Conservation (phyloP, 1,284 basidiomycete species). For the Anthracocystis setariae region DNA sequence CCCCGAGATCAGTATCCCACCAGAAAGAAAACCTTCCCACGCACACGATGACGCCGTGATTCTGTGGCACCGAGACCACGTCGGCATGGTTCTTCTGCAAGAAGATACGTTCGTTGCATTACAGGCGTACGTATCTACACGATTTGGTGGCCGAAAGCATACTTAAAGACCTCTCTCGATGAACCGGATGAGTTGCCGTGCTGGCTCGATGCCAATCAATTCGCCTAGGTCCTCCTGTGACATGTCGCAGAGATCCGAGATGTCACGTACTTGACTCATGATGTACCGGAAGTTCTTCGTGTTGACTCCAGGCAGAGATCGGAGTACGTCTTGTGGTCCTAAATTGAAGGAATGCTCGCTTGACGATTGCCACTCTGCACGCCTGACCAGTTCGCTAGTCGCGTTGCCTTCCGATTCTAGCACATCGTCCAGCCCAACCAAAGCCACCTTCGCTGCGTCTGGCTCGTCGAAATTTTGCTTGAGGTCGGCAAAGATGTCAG, state of each 20-base stretch:
- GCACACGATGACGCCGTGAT: too few relatives aligned
- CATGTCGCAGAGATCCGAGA: constrained; percentile 81
- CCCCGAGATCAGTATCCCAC: too few relatives aligned
- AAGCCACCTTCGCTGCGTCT: constrained; percentile 82
- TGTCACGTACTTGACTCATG: constrained; percentile 80
- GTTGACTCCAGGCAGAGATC: constrained; percentile 75
- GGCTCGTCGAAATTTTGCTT: constrained; percentile 87
- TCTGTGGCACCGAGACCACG: too few relatives aligned
- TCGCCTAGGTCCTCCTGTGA: constrained; percentile 75
- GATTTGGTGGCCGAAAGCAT: neutral
- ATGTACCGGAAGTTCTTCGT: constrained; percentile 87
- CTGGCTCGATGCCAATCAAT: constrained; percentile 83
- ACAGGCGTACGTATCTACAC: too few relatives aligned
- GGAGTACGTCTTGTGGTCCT: constrained; percentile 69
- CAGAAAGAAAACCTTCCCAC: too few relatives aligned
- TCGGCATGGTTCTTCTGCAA: too few relatives aligned
- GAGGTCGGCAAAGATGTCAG: constrained; percentile 91
- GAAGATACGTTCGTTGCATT: too few relatives aligned
- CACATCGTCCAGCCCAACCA: constrained; percentile 51
- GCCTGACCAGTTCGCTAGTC: constrained; percentile 12
- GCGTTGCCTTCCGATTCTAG: constrained; percentile 19
- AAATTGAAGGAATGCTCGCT: constrained; percentile 52
- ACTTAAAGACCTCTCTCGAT: constrained; percentile 14
- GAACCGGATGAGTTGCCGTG: constrained; percentile 73
- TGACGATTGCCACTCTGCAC: constrained; percentile 14